These are phyloP conservation scores for Danielia oregonensis DNA, from an alignment of 805 yeast species.

Conservation along the genomic window DNA sequence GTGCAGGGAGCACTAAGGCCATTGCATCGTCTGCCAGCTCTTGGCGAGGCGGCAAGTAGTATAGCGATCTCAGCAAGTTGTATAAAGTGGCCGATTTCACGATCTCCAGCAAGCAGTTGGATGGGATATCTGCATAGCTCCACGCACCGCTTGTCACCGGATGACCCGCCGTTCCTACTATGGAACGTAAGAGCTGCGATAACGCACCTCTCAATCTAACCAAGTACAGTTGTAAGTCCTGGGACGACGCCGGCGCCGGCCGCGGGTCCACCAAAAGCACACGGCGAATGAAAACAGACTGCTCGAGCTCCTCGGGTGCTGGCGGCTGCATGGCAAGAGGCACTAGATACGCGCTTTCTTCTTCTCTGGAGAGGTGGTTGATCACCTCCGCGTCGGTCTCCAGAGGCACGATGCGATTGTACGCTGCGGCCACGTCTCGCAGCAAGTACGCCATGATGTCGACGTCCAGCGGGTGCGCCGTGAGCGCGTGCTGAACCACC, in stretches of 20 bases:
- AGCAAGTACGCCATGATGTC: slow-evolving; percentile 6
- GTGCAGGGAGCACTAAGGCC: not conserved
- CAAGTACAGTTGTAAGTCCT: not conserved
- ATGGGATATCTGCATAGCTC: slow-evolving; percentile 7
- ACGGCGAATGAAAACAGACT: slow-evolving; percentile 2
- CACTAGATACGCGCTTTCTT: slow-evolving; percentile 9
- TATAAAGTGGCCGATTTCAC: slow-evolving; percentile 10
- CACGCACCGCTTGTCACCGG: not conserved
- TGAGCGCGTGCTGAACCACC: slow-evolving; percentile 4
- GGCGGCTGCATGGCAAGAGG: slow-evolving; percentile 13
- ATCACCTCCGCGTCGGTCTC: slow-evolving; percentile 1
- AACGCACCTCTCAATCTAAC: slow-evolving; percentile 5
- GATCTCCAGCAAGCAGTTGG: slow-evolving; percentile 7
- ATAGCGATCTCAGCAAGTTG: slow-evolving; percentile 7
- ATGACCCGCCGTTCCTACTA: not conserved
- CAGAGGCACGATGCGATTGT: slow-evolving; percentile 1
- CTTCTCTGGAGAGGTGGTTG: slow-evolving; percentile 4
- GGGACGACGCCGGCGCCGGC: not conserved
- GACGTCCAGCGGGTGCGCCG: not conserved
- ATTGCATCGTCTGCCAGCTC: not conserved
- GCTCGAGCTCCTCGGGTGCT: slow-evolving; percentile 1
- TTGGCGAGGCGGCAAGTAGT: slow-evolving; percentile 14
- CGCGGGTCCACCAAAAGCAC: slow-evolving; percentile 4
- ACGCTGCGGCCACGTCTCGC: slow-evolving; percentile 3
- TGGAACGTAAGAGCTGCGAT: slow-evolving; percentile 1